phyloP scores from a whole-genome alignment of 2,329 filamentous ascomycete species.

The Hansfordia pulvinata region DNA sequence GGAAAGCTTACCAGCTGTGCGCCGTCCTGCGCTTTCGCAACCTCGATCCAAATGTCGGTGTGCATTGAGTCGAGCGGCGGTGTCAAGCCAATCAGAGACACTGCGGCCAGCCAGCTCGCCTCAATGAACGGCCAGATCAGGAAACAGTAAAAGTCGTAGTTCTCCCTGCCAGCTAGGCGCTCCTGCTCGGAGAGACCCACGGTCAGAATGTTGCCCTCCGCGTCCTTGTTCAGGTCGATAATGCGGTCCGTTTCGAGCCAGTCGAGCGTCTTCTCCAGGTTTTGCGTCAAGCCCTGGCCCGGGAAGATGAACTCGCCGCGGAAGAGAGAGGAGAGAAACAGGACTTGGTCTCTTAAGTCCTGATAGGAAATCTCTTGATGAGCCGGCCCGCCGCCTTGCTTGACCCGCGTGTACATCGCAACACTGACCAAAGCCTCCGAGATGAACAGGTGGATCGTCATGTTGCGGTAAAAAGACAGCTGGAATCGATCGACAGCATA shows the following conservation, averaged over 20 bases:
- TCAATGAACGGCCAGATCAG: constrained; percentile 98
- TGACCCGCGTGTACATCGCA: constrained; percentile 81
- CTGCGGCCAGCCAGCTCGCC: constrained; percentile 79
- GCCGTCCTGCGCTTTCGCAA: constrained; percentile 64
- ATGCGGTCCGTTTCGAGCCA: constrained; percentile 70
- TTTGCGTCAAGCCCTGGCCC: constrained; percentile 66
- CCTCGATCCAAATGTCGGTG: constrained; percentile 66
- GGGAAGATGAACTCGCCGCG: constrained; percentile 95
- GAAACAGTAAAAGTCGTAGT: constrained; percentile 98
- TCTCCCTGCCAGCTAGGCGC: constrained; percentile 69
- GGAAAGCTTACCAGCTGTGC: constrained; percentile 55
- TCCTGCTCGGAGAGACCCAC: constrained; percentile 69
- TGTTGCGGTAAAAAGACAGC: constrained; percentile 95
- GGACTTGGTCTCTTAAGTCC: constrained; percentile 64
- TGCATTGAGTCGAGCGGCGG: constrained; percentile 44
- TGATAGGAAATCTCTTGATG: constrained; percentile 67
- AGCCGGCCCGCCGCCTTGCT: constrained; percentile 73
- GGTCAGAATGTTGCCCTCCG: constrained; percentile 40
- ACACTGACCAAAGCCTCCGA: constrained; percentile 82
- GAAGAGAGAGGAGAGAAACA: constrained; percentile 87
- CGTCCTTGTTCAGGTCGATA: constrained; percentile 50
- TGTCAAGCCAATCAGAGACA: constrained; percentile 75
- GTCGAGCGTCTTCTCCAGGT: constrained; percentile 66
- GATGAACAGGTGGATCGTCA: constrained; percentile 98
- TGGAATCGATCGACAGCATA: constrained; percentile 95